Evolutionary conservation across 2,329 filamentous ascomycete species (phyloP), one percentile per base, ranked within the genome.

Genomic region (Saccharata proteae): DNA sequence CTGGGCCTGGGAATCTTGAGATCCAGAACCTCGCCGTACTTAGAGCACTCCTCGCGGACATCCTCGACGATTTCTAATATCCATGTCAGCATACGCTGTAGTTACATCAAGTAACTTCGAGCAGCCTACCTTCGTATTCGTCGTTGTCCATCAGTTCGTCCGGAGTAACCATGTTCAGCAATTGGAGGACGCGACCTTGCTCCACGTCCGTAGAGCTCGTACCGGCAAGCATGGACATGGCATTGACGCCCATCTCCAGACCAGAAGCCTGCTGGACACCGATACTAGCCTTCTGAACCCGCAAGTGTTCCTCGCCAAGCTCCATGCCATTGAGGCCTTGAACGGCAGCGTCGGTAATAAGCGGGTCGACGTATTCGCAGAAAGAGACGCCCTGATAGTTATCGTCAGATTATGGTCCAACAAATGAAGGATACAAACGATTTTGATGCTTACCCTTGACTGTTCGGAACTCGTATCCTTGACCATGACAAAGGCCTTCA

Each of bases 161-260:
- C 0, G 85, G 70, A 0, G 90, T 98, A 20, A 98, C 88, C 90
- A 98, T 98, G 64, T 98, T 98, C 49, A 98, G 72, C 39, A 98
- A 65, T 59, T 93, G 88, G 38, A 98, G 56, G 11, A 98, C 88
- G 34, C 82, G 74, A 42, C 81, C 81, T 38, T 78, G 75, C 44
- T 93, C 85, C 19, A 80, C 65, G 38, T 86, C 80, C 34, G 70
- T 70, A 21, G 81, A 80, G 3, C 77, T 83, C 13, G 90, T 93
- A 36, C 88, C 86, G 21, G 90, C 90, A 46, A 98, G 80, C 72
- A 94, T 85, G 30, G 86, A 93, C 77, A 98, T 96, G 40, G 90
- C 90, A 45, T 90, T 92, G 40, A 98, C 88, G 34, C 88, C 84
- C 69, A 94, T 92, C 49, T 98, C 90, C 23, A 93, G 71, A 40